A percentile compares a stretch with the other conserved stretches of the same genome.
phyloP scores from a whole-genome alignment of 2,329 filamentous ascomycete species.

The Talaromyces sp. region DNA sequence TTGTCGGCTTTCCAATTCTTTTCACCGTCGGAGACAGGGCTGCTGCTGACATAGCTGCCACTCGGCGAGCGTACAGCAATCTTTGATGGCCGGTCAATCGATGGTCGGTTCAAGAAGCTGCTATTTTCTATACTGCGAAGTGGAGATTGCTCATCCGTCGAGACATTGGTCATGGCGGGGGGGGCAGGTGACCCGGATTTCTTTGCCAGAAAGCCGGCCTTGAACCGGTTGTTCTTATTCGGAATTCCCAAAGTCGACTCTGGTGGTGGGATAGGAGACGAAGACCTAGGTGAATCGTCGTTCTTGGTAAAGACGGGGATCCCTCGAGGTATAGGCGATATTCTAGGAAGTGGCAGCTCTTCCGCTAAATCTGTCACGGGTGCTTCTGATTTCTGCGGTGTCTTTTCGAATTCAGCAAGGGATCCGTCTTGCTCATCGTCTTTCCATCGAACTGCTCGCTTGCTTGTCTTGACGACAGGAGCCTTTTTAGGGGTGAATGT shows the following conservation, averaged over 20 bases:
- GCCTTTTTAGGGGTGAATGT: slow-evolving; percentile 73
- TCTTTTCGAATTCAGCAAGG: slow-evolving; percentile 85
- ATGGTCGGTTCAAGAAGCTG: slow-evolving; percentile 44
- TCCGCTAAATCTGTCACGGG: slow-evolving; percentile 37
- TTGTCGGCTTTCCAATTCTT: slow-evolving; percentile 40
- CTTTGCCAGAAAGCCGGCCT: slow-evolving; percentile 78
- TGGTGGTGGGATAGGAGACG: slow-evolving; percentile 54
- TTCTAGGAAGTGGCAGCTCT: slow-evolving; percentile 42
- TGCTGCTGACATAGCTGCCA: slow-evolving; percentile 28
- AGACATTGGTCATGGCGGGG: slow-evolving; percentile 53
- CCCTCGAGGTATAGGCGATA: slow-evolving; percentile 44
- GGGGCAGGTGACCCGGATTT: slow-evolving; percentile 61
- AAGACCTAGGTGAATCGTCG: slow-evolving; percentile 34
- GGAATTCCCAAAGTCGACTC: slow-evolving; percentile 56
- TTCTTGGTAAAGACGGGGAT: slow-evolving; percentile 37
- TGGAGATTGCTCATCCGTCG: slow-evolving; percentile 51
- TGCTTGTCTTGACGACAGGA: slow-evolving; percentile 53
- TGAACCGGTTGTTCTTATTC: slow-evolving; percentile 71
- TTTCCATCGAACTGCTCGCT: slow-evolving; percentile 82
- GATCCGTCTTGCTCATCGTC: slow-evolving; percentile 83
- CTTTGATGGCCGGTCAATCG: slow-evolving; percentile 34
- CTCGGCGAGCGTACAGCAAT: slow-evolving; percentile 35
- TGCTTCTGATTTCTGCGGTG: slow-evolving; percentile 60
- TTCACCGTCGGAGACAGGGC: slow-evolving; percentile 42
- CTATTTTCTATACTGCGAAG: slow-evolving; percentile 48